Evolutionary conservation across 495 filamentous ascomycete species (phyloP).

Genomic region (Xylaria curta): DNA sequence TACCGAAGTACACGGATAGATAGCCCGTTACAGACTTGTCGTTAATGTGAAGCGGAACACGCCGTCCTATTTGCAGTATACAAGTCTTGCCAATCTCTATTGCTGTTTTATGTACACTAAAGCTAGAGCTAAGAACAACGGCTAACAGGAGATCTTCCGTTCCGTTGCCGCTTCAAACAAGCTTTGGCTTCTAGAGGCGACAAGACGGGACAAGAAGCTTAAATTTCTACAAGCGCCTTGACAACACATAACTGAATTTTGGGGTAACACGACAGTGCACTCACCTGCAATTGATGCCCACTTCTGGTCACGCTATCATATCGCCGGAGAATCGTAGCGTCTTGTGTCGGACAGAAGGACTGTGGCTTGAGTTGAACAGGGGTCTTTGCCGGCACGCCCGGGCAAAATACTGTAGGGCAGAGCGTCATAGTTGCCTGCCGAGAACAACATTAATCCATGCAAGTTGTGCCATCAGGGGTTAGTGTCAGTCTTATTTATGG

Average conservation of each 20-base stretch:
- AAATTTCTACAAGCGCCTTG: slow-evolving; percentile 18
- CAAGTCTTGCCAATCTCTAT: background rate
- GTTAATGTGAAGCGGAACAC: background rate
- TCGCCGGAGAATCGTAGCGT: background rate
- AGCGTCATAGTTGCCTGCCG: slow-evolving; percentile 15
- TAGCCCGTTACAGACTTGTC: background rate
- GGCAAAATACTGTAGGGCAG: background rate
- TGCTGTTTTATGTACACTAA: background rate
- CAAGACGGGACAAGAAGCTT: slow-evolving; percentile 20
- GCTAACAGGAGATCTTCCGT: slow-evolving; percentile 9
- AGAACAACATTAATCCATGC: slow-evolving; percentile 4
- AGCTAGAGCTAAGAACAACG: background rate
- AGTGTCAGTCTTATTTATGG: background rate
- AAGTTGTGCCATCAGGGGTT: background rate
- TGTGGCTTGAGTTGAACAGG: slow-evolving; percentile 12
- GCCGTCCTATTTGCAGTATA: background rate
- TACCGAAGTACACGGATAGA: background rate
- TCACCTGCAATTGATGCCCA: background rate
- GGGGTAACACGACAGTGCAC: slow-evolving; percentile 2
- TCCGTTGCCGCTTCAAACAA: slow-evolving; percentile 11
- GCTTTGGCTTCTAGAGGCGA: slow-evolving; percentile 9
- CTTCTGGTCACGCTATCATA: background rate
- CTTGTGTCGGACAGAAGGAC: background rate
- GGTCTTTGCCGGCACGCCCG: slow-evolving; percentile 6
- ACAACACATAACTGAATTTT: slow-evolving; percentile 2